Conservation (phyloP, 1,284 basidiomycete genomes). For the Rhodotorula sp. region DNA sequence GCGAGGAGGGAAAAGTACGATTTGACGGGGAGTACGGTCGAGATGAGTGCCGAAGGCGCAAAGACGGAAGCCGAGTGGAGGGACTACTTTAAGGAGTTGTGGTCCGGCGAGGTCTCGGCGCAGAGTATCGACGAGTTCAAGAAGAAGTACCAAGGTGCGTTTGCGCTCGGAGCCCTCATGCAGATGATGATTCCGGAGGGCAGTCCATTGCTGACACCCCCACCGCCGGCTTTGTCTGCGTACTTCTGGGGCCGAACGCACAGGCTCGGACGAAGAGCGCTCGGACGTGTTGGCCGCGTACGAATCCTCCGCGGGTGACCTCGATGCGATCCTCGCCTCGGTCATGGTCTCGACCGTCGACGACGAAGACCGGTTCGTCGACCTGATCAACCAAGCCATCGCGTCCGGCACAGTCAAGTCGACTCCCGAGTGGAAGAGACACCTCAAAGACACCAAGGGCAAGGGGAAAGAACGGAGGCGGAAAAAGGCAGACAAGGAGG, state of each 20-base stretch:
- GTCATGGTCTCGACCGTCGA: constrained; percentile 71
- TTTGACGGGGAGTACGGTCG: constrained; percentile 73
- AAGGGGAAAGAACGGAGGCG: constrained; percentile 58
- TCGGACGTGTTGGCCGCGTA: constrained; percentile 75
- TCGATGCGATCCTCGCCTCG: constrained; percentile 73
- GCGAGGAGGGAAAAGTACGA: constrained; percentile 60
- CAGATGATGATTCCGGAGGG: too few relatives aligned
- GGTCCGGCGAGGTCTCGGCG: constrained; percentile 67
- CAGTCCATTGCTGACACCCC: too few relatives aligned
- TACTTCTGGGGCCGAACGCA: neutral
- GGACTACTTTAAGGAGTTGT: constrained; percentile 83
- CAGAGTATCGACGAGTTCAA: constrained; percentile 85
- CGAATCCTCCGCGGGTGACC: constrained; percentile 62
- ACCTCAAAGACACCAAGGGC: constrained; percentile 72
- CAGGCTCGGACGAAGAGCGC: constrained; percentile 79
- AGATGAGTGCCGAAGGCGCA: constrained; percentile 62
- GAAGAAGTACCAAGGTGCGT: constrained; percentile 79
- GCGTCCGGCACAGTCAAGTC: constrained; percentile 56
- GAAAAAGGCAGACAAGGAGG: constrained; percentile 62
- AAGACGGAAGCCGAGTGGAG: constrained; percentile 87
- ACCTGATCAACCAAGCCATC: constrained; percentile 68
- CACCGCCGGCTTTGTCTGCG: neutral
- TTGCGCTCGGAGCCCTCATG: too few relatives aligned
- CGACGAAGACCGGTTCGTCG: constrained; percentile 79
- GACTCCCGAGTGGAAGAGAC: constrained; percentile 65